Conservation (phyloP, 176 grass and related monocot species). For the Juncus inflexus region DNA sequence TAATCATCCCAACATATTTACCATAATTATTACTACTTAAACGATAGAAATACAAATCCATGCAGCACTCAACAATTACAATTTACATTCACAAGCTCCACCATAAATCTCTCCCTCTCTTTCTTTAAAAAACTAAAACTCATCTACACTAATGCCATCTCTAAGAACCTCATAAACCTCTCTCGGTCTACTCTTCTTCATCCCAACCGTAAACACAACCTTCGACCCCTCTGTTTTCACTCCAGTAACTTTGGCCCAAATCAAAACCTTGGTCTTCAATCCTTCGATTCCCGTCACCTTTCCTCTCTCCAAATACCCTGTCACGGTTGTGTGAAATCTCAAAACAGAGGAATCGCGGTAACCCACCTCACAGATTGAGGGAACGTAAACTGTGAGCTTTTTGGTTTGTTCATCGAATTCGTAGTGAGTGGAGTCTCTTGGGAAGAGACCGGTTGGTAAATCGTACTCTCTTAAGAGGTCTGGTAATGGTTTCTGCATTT, state of each 20-base stretch:
- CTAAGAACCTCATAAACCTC: slow-evolving; percentile 72
- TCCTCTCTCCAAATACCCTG: slow-evolving; percentile 54
- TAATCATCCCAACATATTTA: no score
- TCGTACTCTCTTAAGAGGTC: slow-evolving; percentile 80
- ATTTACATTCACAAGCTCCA: no score
- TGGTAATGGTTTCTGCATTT: slow-evolving; percentile 85
- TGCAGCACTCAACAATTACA: no score
- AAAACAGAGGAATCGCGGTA: slow-evolving; percentile 81
- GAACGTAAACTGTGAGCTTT: slow-evolving; percentile 77
- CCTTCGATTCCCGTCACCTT: slow-evolving; percentile 60
- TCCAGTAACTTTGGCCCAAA: slow-evolving; percentile 76
- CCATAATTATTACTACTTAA: no score
- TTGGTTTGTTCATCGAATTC: slow-evolving; percentile 65
- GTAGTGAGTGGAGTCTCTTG: slow-evolving; percentile 78
- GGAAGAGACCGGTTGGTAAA: slow-evolving; percentile 68
- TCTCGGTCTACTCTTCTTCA: slow-evolving; percentile 64
- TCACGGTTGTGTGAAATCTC: slow-evolving; percentile 60
- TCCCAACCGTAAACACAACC: slow-evolving; percentile 66
- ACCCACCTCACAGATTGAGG: slow-evolving; percentile 70
- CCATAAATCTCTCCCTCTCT: no score
- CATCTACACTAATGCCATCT: slow-evolving; percentile 50
- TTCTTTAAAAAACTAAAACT: slow-evolving; percentile 34
- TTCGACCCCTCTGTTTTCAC: slow-evolving; percentile 65
- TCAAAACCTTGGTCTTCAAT: slow-evolving; percentile 88
- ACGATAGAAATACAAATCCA: no score